Evolutionary conservation across 2,329 filamentous ascomycete genomes (phyloP).

Genomic region (Colletotrichum sp.): DNA sequence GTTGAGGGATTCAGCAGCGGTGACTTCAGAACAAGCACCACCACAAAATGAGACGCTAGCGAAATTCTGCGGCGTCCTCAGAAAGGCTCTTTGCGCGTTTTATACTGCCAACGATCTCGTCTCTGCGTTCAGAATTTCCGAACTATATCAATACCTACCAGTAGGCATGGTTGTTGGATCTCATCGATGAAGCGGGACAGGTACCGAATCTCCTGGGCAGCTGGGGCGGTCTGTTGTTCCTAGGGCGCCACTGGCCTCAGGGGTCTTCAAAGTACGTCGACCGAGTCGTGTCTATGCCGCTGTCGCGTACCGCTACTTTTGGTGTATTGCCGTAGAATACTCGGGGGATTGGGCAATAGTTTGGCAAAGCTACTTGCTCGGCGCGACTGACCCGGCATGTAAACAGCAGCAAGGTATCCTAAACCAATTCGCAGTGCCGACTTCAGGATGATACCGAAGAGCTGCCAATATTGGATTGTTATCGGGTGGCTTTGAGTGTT

Average conservation of each 20-base stretch:
- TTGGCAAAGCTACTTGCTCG: neutral
- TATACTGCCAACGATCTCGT: fast-evolving
- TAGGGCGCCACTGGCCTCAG: fast-evolving
- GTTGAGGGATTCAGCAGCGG: neutral
- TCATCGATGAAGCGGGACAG: neutral
- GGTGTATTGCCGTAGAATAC: neutral
- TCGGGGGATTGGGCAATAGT: neutral
- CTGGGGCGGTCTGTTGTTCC: neutral
- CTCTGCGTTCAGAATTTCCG: fast-evolving
- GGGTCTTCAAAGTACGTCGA: fast-evolving
- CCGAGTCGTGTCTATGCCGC: fast-evolving
- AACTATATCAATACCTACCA: neutral
- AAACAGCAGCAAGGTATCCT: neutral
- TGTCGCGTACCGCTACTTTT: neutral
- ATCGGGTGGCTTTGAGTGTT: neutral
- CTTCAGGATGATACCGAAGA: neutral
- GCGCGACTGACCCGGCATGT: fast-evolving
- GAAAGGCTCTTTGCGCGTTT: fast-evolving
- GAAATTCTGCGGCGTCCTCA: no score
- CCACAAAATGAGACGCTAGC: no score
- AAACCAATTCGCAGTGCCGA: neutral
- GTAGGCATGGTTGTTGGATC: neutral
- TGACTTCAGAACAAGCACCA: no score
- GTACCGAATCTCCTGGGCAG: neutral
- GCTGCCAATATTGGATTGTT: neutral